These are phyloP conservation scores for Tilletia walkeri DNA, from an alignment of 1,284 basidiomycete species.

Conservation along the genomic window DNA sequence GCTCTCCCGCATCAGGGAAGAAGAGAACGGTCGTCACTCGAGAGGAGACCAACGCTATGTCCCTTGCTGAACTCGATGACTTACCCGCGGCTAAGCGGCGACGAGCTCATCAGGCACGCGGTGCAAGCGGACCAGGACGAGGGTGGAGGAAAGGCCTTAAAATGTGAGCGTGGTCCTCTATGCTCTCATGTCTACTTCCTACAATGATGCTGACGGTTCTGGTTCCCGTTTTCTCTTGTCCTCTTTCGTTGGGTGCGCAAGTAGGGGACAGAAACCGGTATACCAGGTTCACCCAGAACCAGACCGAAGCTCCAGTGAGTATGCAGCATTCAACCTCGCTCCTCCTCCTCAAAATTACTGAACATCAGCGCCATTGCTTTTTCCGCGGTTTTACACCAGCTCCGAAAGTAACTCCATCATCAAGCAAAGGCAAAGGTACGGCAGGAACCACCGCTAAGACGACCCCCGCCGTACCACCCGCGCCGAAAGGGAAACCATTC, in stretches of 20 bases:
- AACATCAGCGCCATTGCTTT: slow-evolving; percentile 21
- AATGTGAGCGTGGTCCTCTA: slow-evolving; percentile 26
- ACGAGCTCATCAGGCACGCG: slow-evolving; percentile 48
- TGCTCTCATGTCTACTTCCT: background rate
- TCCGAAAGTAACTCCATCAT: background rate
- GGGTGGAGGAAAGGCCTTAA: slow-evolving; percentile 54
- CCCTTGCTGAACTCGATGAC: slow-evolving; percentile 42
- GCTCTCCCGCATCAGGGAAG: background rate
- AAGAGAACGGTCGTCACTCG: background rate
- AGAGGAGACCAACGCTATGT: background rate
- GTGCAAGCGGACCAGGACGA: slow-evolving; percentile 50
- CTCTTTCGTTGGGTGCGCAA: background rate
- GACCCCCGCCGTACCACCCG: slow-evolving; percentile 19
- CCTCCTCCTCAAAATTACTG: background rate
- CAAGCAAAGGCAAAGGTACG: slow-evolving; percentile 1
- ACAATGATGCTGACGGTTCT: background rate
- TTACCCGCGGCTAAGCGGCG: slow-evolving; percentile 51
- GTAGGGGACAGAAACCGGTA: slow-evolving; percentile 46
- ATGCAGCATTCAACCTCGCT: background rate
- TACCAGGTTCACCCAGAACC: slow-evolving; percentile 42
- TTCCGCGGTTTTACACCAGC: background rate
- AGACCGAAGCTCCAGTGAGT: slow-evolving; percentile 26
- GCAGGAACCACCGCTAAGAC: slow-evolving; percentile 1
- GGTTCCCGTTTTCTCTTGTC: background rate
- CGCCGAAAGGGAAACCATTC: slow-evolving; percentile 30